Conservation (phyloP, 768 basidiomycete species). For the Guyanaporus albipodus region DNA sequence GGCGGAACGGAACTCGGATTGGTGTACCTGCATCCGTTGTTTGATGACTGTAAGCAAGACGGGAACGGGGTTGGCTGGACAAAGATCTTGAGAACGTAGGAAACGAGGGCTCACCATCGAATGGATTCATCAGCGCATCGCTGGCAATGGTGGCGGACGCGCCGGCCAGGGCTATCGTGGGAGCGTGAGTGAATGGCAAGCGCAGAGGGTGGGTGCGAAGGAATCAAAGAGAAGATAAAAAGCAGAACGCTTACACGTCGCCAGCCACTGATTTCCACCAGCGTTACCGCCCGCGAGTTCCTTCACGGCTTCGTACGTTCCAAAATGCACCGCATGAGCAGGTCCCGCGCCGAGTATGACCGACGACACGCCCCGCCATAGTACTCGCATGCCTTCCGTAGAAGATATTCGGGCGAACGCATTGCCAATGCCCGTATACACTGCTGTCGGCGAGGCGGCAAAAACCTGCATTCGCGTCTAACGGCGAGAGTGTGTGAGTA, state of each 20-base stretch:
- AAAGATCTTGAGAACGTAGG: not conserved
- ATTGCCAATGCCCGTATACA: conserved; percentile 87
- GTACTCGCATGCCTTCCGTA: conserved; percentile 84
- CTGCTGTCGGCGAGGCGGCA: conserved; percentile 75
- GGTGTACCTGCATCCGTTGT: conserved; percentile 98
- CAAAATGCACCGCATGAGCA: conserved; percentile 97
- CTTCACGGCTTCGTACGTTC: conserved; percentile 91
- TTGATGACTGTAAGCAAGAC: conserved; percentile 77
- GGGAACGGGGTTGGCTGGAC: conserved; percentile 12
- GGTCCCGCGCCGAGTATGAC: conserved; percentile 97
- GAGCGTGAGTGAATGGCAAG: conserved; percentile 11
- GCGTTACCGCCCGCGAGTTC: conserved; percentile 86
- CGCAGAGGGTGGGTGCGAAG: conserved; percentile 1
- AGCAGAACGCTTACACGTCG: conserved; percentile 66
- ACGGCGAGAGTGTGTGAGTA: conserved; percentile 1
- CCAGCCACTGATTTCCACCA: conserved; percentile 73
- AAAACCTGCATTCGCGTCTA: conserved; percentile 99
- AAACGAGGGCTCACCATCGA: conserved; percentile 71
- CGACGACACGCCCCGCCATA: conserved; percentile 96
- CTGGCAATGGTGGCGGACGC: conserved; percentile 92
- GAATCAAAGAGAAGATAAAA: not conserved
- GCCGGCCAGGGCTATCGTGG: conserved; percentile 76
- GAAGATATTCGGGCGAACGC: conserved; percentile 90
- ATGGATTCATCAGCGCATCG: conserved; percentile 99
- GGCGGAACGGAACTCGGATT: conserved; percentile 87